A percentile compares a stretch with the other conserved stretches of the same genome.
phyloP scores from a whole-genome alignment of 2,329 filamentous ascomycete genomes.

The Pleurostoma richardsiae region DNA sequence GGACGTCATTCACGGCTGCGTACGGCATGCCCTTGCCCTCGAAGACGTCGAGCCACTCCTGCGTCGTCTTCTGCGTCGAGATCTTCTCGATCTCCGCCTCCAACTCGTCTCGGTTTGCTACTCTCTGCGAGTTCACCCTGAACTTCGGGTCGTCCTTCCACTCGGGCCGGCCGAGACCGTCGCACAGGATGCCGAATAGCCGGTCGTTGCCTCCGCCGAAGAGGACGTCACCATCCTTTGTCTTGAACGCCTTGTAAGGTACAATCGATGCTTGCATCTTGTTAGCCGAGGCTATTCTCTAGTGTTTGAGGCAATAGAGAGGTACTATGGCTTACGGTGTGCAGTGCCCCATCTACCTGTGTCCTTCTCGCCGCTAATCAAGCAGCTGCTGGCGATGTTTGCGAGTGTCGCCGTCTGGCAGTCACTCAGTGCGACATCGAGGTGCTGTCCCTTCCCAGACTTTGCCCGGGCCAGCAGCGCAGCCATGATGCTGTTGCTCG shows the following conservation, averaged over 20 bases:
- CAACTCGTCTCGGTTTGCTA: conserved; percentile 68
- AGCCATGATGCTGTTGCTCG: conserved; percentile 92
- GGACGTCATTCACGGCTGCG: conserved; percentile 86
- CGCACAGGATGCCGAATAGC: conserved; percentile 61
- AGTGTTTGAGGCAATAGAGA: neutral
- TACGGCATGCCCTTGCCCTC: conserved; percentile 94
- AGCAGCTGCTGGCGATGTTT: conserved; percentile 90
- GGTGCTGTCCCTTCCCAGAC: conserved; percentile 81
- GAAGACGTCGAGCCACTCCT: conserved; percentile 80
- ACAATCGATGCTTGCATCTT: conserved; percentile 78
- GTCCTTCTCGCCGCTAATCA: conserved; percentile 85
- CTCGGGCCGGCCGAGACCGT: conserved; percentile 50
- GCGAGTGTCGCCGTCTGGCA: conserved; percentile 90
- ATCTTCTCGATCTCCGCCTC: conserved; percentile 74
- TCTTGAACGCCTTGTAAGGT: conserved; percentile 82
- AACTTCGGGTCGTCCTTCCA: conserved; percentile 58
- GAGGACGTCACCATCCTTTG: conserved; percentile 65
- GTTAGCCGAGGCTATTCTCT: conserved; percentile 2
- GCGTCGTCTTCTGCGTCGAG: conserved; percentile 72
- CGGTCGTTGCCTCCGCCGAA: conserved; percentile 70
- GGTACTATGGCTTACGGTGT: conserved; percentile 61
- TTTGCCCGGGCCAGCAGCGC: conserved; percentile 71
- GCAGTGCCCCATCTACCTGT: conserved; percentile 92
- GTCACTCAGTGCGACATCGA: conserved; percentile 87
- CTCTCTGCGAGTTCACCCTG: conserved; percentile 56